phyloP scores from a whole-genome alignment of 129 eudicot genomes.

The Helianthus tuberosus region DNA sequence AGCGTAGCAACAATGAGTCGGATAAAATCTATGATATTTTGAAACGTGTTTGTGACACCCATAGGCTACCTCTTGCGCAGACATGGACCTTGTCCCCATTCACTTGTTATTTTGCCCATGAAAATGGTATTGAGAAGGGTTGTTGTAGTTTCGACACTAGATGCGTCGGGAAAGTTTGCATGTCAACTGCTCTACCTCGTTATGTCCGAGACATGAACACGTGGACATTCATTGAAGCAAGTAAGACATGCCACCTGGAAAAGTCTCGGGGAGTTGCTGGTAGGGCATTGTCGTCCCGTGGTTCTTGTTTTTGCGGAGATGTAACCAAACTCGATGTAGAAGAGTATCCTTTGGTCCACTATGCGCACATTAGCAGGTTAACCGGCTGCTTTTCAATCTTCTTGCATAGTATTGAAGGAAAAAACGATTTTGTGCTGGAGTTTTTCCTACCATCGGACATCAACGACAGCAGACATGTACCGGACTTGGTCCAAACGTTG shows the following conservation, averaged over 20 bases:
- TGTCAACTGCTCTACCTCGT: conserved; percentile 5
- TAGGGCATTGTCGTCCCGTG: neutral
- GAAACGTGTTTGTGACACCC: neutral
- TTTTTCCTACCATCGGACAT: neutral
- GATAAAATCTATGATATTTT: neutral
- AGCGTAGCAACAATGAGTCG: neutral
- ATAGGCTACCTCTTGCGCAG: conserved; percentile 7
- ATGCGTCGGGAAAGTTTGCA: conserved; percentile 10
- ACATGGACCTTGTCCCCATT: neutral
- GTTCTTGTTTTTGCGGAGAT: neutral
- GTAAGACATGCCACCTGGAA: neutral
- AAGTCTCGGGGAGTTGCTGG: neutral
- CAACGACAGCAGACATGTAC: neutral
- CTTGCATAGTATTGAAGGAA: conserved; percentile 6
- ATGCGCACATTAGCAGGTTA: neutral
- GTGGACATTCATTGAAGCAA: conserved; percentile 7
- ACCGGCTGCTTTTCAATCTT: conserved; percentile 7
- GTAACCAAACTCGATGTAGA: conserved; percentile 1
- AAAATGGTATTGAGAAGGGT: neutral
- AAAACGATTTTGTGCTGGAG: conserved; percentile 9
- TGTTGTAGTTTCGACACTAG: conserved; percentile 15
- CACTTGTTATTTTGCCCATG: neutral
- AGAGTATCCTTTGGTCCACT: conserved; percentile 10
- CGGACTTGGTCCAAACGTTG: neutral
- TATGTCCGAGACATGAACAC: conserved; percentile 9